Evolutionary conservation across 768 basidiomycete genomes (phyloP), one percentile per base, ranked within the genome.

Genomic region (Termitomyces titanicus): DNA sequence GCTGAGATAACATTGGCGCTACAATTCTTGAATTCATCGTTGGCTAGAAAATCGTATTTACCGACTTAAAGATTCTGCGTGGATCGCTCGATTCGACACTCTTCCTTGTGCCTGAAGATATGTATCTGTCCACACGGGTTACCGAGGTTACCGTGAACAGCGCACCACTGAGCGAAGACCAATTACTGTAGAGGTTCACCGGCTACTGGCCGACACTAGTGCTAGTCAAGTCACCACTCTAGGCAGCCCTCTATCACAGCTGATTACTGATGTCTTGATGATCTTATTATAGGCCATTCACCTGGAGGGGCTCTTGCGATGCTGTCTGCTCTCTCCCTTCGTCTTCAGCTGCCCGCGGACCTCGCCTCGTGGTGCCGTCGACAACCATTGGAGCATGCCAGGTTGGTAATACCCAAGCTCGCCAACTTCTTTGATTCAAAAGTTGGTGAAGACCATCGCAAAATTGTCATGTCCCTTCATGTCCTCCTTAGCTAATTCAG

Each of bases 111-210:
- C 67, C 75, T 2, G 63, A 57, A 17, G 66, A 60, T 13, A 60
- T 13, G 73, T 81, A 5, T 62, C 69, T 40, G 78, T 77, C 3
- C 82, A 84, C 63, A 66, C 67, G 9, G 82, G 83, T 5, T 84
- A 83, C 65, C 69, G 75, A 8, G 82, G 83, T 5, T 84, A 83
- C 65, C 69, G 75, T 11, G 64, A 74, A 27, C 73, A 77, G 52
- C 81, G 82, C 10, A 74, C 75, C 3, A 56, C 71, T 58, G 70
- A 64, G 1, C 64, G 69, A 0, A 33, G 59, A 0, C 52, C 65
- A 15, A 79, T 84, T 45, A 67, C 80, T 37, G 46, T 69, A 1
- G 75, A 77, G 25, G 76, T 79, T 8, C 69, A 75, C 38, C 63
- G 62, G 10, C 64, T 79, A 7, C 68, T 83, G 53, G 64, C 66